Evolutionary conservation across 1,139 yeast species (phyloP).

Genomic region (Yamadazyma triangularis): DNA sequence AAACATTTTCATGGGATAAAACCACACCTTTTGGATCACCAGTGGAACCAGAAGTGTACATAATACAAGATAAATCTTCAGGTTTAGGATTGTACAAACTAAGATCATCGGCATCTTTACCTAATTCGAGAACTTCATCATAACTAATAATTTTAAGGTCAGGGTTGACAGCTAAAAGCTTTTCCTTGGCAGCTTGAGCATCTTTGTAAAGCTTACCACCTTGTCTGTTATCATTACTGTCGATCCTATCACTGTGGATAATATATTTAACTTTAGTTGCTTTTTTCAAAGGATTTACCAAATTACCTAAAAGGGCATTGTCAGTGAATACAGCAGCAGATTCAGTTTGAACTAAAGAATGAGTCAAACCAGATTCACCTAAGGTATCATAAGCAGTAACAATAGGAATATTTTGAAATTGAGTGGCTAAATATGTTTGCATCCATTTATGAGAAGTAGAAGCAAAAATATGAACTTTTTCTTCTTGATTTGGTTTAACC

Average conservation of each 20-base stretch:
- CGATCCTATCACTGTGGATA: slow-evolving; percentile 65
- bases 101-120: slow-evolving; percentile 27
- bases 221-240: slow-evolving; percentile 58
- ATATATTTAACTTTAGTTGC: slow-evolving; percentile 62
- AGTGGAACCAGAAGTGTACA: slow-evolving; percentile 98
- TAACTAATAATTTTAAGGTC: slow-evolving; percentile 64
- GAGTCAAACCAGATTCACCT: slow-evolving; percentile 88
- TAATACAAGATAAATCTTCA: slow-evolving; percentile 81
- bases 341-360: slow-evolving; percentile 77
- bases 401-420: slow-evolving; percentile 74
- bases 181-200: slow-evolving; percentile 54
- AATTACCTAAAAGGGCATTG: slow-evolving; percentile 60
- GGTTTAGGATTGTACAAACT: slow-evolving; percentile 22
- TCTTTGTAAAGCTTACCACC: slow-evolving; percentile 52
- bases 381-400: slow-evolving; percentile 97
- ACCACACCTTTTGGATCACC: slow-evolving; percentile 98
- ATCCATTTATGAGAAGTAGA: slow-evolving; percentile 86
- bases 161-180: slow-evolving; percentile 65
- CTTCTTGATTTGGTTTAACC: slow-evolving; percentile 55
- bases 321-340: slow-evolving; percentile 81
- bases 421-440: slow-evolving; percentile 77
- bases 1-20: slow-evolving; percentile 67
- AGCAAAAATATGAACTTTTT: slow-evolving; percentile 80
- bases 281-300: slow-evolving; percentile 67
- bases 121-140: slow-evolving; percentile 63